Base-by-base conservation (phyloP, 805 yeast genomes). In the Kluyveromyces dobzhanskii region DNA sequence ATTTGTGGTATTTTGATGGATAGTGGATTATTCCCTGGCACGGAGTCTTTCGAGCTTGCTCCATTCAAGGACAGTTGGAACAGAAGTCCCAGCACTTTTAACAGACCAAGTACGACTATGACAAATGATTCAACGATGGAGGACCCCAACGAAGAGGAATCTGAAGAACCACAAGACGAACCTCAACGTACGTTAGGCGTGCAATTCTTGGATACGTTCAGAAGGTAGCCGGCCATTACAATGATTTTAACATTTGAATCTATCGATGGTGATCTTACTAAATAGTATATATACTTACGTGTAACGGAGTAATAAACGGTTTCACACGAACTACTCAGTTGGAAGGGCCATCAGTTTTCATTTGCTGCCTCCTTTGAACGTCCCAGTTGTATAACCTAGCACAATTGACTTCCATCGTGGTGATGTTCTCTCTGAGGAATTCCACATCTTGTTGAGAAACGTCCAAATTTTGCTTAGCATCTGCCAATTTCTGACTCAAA, bases 351-450 rank as follows among this genome's bases (percentile, higher is more conserved):
- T 64, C 54, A 50, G 65, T 61, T 66, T 80, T 62, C 27, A 59
- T 33, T 31, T 56, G 60, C 44, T 66, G 66, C 59, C 88, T 75
- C 62, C 85, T 72, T 54, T 80, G 84, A 8, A 85, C 90, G 56
- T 83, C 94, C 88, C 90, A 84, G 53, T 85, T 85, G 57, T 84
- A 85, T 56, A 84, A 70, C 47, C 98, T 73, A 1, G 98, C 97
- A 13, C 95, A 86, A 57, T 92, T 92, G 37, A 92, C 98, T 61
- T 92, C 97, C 88, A 92, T 85, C 3, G 97, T 90, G 12, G 98
- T 92, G 45, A 90, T 88, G 55, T 87, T 87, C 47, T 88, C 94
- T 50, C 95, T 75, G 50, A 92, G 66, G 54, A 78, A 92, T 54
- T 86, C 95, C 45, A 88, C 71, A 61, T 92, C 98, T 50, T 86